Evolutionary conservation across 495 filamentous ascomycete species (phyloP).

Genomic region (Thozetella sp.): DNA sequence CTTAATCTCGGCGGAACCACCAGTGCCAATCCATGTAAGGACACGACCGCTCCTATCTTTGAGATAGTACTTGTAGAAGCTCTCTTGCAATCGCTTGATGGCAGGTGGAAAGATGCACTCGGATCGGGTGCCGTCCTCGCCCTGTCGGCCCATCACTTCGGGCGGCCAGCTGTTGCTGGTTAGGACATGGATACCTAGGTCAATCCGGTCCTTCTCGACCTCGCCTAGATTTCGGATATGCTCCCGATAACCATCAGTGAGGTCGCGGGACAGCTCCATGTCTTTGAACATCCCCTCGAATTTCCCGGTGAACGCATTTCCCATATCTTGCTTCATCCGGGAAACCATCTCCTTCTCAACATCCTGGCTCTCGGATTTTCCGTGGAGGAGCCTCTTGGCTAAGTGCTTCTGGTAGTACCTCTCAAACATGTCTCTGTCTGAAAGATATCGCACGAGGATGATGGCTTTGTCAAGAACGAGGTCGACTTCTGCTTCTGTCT

Average conservation of each 20-base stretch:
- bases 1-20: slow-evolving; percentile 82
- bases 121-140: slow-evolving; percentile 50
- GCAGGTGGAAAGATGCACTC: slow-evolving; percentile 72
- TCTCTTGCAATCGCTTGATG: slow-evolving; percentile 76
- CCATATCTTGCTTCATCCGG: slow-evolving; percentile 93
- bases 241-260: slow-evolving; percentile 73
- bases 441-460: slow-evolving; percentile 79
- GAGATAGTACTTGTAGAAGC: slow-evolving; percentile 89
- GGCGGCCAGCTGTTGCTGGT: slow-evolving; percentile 95
- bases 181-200: slow-evolving; percentile 81
- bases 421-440: slow-evolving; percentile 95
- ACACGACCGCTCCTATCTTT: slow-evolving; percentile 83
- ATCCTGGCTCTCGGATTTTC: slow-evolving; percentile 84
- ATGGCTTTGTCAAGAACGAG: slow-evolving; percentile 86
- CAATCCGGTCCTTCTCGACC: slow-evolving; percentile 66
- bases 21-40: slow-evolving; percentile 74
- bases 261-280: slow-evolving; percentile 86
- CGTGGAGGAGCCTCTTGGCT: slow-evolving; percentile 79
- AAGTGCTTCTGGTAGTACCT: slow-evolving; percentile 98
- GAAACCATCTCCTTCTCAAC: slow-evolving; percentile 94
- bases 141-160: slow-evolving; percentile 69
- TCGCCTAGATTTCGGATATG: slow-evolving; percentile 67
- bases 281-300: slow-evolving; percentile 99
- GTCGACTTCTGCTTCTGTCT: slow-evolving; percentile 91
- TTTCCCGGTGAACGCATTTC: slow-evolving; percentile 89